phyloP scores from a whole-genome alignment of 1,284 basidiomycete species.

The Cutaneotrichosporon sp. region DNA sequence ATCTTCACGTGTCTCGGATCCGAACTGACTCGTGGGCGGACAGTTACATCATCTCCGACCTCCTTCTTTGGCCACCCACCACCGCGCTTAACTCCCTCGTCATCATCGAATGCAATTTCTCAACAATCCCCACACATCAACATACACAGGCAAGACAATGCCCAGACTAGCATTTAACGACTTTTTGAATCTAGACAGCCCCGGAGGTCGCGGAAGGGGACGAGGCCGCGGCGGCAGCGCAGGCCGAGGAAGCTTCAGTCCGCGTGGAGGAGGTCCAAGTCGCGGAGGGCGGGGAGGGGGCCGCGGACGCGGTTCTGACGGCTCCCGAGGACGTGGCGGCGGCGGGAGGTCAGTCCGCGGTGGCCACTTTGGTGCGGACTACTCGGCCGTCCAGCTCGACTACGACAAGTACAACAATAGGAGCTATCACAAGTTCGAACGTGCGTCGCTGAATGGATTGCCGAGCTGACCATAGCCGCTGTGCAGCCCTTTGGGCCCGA shows the following conservation, averaged over 20 bases:
- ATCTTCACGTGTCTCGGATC: neutral
- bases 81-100: neutral
- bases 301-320: constrained; percentile 18
- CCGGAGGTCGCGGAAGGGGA: constrained; percentile 16
- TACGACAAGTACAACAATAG: constrained; percentile 36
- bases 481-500: constrained; percentile 29
- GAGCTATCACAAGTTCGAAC: constrained; percentile 37
- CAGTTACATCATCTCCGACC: neutral
- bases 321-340: constrained; percentile 24
- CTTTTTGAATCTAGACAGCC: constrained; percentile 30
- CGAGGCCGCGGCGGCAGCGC: constrained; percentile 16
- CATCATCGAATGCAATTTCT: neutral
- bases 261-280: too few species aligned
- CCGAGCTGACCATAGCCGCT: constrained; percentile 1
- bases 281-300: constrained; percentile 18
- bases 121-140: neutral
- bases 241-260: too few species aligned
- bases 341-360: constrained; percentile 15
- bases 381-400: constrained; percentile 40
- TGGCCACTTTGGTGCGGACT: constrained; percentile 34
- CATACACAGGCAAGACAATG: constrained; percentile 11
- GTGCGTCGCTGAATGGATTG: constrained; percentile 24
- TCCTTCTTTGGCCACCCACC: neutral
- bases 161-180: constrained; percentile 32
- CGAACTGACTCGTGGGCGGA: neutral